Evolutionary conservation across 352 stramenopile species (phyloP).

Genomic region (Phytophthora constricta): DNA sequence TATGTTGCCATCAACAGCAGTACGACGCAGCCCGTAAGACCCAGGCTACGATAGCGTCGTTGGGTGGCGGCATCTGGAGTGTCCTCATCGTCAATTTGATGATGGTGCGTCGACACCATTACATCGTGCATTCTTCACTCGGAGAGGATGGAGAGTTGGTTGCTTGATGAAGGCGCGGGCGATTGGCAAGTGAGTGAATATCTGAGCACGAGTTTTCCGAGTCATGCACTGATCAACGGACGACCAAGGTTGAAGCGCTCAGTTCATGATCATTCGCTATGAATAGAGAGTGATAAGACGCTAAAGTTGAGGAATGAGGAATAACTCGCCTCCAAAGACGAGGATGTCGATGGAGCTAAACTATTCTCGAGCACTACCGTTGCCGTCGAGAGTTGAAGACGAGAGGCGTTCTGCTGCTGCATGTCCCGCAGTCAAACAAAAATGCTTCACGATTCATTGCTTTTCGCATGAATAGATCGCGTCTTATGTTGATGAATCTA

Average conservation of each 20-base stretch:
- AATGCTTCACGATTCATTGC: too few relatives aligned
- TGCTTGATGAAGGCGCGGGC: conserved; percentile 10
- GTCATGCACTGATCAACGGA: background rate
- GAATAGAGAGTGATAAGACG: too few relatives aligned
- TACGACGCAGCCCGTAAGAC: conserved; percentile 21
- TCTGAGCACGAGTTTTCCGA: background rate
- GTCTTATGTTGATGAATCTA: too few relatives aligned
- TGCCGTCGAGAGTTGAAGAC: too few relatives aligned
- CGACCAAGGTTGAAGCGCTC: conserved; percentile 2
- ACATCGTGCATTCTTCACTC: conserved; percentile 27
- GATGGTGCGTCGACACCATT: conserved; percentile 21
- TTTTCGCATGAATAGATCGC: background rate
- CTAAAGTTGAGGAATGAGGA: too few relatives aligned
- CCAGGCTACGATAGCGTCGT: conserved; percentile 21
- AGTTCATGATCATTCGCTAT: too few relatives aligned
- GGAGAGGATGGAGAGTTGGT: background rate
- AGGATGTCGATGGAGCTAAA: too few relatives aligned
- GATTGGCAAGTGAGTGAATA: conserved; percentile 21
- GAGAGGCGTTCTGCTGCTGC: too few relatives aligned
- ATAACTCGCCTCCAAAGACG: too few relatives aligned
- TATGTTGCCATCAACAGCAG: conserved; percentile 30
- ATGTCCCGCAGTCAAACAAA: too few relatives aligned
- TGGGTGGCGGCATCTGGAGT: background rate
- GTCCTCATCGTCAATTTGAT: conserved; percentile 25
- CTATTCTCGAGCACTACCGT: too few relatives aligned